Conservation (phyloP, 2,329 filamentous ascomycete genomes). For the Aspergillus puulaauensis region DNA sequence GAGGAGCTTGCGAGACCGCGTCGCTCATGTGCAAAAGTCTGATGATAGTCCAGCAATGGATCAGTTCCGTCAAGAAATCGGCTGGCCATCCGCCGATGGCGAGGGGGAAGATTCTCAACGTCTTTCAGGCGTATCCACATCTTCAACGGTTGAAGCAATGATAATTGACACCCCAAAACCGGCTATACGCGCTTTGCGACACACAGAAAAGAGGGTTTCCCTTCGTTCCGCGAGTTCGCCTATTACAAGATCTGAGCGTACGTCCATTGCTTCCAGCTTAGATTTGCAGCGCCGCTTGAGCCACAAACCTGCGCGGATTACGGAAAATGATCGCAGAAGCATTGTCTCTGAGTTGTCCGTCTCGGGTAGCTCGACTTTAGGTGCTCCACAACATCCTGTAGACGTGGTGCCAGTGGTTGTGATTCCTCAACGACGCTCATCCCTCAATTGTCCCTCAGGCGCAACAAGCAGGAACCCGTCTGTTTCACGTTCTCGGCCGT, state of each 20-base stretch:
- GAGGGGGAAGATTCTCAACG: slow-evolving; percentile 36
- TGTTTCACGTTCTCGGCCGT: slow-evolving; percentile 38
- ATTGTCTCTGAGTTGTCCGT: slow-evolving; percentile 43
- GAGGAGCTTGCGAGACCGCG: slow-evolving; percentile 34
- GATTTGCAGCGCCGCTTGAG: slow-evolving; percentile 49
- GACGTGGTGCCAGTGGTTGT: slow-evolving; percentile 50
- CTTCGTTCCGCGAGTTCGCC: slow-evolving; percentile 50
- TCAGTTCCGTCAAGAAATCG: slow-evolving; percentile 50
- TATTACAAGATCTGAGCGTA: slow-evolving; percentile 43
- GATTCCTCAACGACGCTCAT: slow-evolving; percentile 48
- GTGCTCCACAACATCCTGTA: slow-evolving; percentile 26
- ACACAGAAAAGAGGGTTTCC: slow-evolving; percentile 54
- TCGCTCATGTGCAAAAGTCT: slow-evolving; percentile 27
- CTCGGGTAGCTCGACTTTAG: slow-evolving; percentile 33
- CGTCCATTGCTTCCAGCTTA: slow-evolving; percentile 44
- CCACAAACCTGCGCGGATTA: slow-evolving; percentile 52
- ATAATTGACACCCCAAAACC: slow-evolving; percentile 53
- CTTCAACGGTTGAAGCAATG: slow-evolving; percentile 57
- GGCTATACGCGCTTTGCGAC: slow-evolving; percentile 49
- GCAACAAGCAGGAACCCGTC: slow-evolving; percentile 40
- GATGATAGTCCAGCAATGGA: slow-evolving; percentile 44
- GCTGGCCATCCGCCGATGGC: slow-evolving; percentile 46
- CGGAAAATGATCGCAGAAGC: slow-evolving; percentile 47
- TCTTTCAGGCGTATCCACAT: slow-evolving; percentile 51
- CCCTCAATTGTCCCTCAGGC: slow-evolving; percentile 37